Base-by-base conservation (phyloP, 2,329 filamentous ascomycete species). In the Verticillium tricorpus region DNA sequence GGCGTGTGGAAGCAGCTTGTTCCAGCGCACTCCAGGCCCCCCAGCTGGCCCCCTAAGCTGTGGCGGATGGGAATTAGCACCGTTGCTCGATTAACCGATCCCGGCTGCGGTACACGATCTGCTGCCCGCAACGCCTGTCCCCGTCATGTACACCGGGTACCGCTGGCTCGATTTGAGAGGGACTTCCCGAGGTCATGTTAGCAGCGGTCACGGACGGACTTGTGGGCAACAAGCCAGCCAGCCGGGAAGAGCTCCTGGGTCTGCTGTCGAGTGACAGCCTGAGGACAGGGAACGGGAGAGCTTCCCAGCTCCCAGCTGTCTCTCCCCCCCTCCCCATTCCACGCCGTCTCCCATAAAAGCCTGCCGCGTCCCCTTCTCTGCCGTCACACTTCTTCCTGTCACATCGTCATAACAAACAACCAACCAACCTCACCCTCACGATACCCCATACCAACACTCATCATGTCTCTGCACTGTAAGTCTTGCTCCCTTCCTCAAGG, bases 381-480 rank as follows among this genome's bases (percentile, higher is more conserved):
- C 31, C 54, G 60, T 45, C 37, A 56, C 32, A 28, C 15, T 11
- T 19, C 11, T 11, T 52, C 19, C 45, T 52, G 45, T 14, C 45
- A 52, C 45, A 52, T 19, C 45, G 45, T 52, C 45, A 52, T 52
- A 22, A 52, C 45, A 19, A 52, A 52, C 45, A 52, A 52, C n/a
- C n/a, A 50, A 22, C 45, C n/a, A 52, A 22, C 45, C 14, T 52
- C 45, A 52, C 19, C 37, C 19, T 22, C 45, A 52, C n/a, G 45
- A 52, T 52, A 52, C 45, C 45, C 45, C 19, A 52, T 19, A 52
- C 8, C 45, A 52, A n/a, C 45, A 56, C 6, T 32, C 74, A 81
- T 61, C 71, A 86, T 86, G 83, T 85, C 83, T 82, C 80, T 86
- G 67, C 82, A 85, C 75, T 86, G 83, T 85, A 72, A 75, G 82